Conservation (phyloP, 495 filamentous ascomycete species). For the Xylaria palmicola region DNA sequence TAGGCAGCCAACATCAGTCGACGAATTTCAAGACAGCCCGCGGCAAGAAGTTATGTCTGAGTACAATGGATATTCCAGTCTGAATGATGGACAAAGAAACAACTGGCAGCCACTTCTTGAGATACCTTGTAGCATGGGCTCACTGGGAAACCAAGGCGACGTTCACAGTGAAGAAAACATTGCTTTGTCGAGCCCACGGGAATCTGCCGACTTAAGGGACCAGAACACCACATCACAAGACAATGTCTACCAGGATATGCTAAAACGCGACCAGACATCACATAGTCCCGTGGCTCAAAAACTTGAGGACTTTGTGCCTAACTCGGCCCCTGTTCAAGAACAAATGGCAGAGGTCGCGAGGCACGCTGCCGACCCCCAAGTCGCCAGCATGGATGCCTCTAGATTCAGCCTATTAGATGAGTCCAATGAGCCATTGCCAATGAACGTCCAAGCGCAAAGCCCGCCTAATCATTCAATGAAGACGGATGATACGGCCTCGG, state of each 20-base stretch:
- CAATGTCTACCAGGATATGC: background rate
- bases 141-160: conserved; percentile 13
- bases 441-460: background rate
- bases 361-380: background rate
- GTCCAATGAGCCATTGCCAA: background rate
- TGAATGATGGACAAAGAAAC: background rate
- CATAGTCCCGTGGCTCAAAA: background rate
- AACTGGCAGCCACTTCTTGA: conserved; percentile 10
- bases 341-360: background rate
- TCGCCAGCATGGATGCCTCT: background rate
- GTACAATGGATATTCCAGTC: background rate
- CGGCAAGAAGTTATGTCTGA: conserved; percentile 9
- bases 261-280: background rate
- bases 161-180: conserved; percentile 13
- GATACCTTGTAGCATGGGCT: conserved; percentile 7
- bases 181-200: background rate
- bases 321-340: background rate
- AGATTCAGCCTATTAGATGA: background rate
- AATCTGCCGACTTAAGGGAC: background rate
- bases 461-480: background rate
- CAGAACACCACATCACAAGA: background rate
- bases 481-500: background rate
- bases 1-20: conserved; percentile 10
- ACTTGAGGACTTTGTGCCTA: background rate
- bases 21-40: conserved; percentile 3